Base-by-base conservation (phyloP, 139 green algal species). In the Volvox reticuliferus region DNA sequence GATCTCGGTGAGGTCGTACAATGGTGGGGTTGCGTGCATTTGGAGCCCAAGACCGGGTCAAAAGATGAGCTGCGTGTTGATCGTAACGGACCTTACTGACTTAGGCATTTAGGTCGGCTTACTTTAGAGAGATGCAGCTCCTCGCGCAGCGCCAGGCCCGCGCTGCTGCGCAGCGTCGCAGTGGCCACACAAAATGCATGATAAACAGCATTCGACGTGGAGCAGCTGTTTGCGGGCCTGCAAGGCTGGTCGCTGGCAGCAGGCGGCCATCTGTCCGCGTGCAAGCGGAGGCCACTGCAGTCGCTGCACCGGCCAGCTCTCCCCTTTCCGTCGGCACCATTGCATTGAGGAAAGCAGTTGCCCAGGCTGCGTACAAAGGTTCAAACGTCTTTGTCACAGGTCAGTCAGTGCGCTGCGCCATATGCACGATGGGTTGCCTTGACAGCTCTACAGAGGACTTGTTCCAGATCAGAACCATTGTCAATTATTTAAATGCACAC, bases 111-210 rank as follows among this genome's bases (percentile, higher is more conserved):
- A 33, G 12, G 6, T 84, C 13, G 0, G 36, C 22, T 35, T 67
- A 26, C 79, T 44, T 1, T 9, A 33, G 0, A 36, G 55, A 88
- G 20, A 88, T 88, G 82, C 82, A 88, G 82, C 82, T 88, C 65
- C 82, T 88, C 17, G 82, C 82, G 16, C 22, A 65, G 82, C 81
- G 81, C 61, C 26, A 76, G n/a, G 81, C 61, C 33, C 65, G 33
- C 33, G 62, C 82, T 88, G 63, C 63, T 75, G 63, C 65, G 63
- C 82, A 88, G 82, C 82, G 82, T 86, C 82, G 82, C 82, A 78
- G 62, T 55, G 16, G 82, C 63, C 63, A 88, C 33, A 13, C 33
- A 32, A 26, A 21, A n/a, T 22, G 33, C 3, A 1, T 87, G 18
- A 16, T 32, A 17, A 77, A 22, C 21, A 33, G 24, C 55, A 63